Conservation (phyloP, 1,139 yeast genomes). For the Kodamaea sp. region DNA sequence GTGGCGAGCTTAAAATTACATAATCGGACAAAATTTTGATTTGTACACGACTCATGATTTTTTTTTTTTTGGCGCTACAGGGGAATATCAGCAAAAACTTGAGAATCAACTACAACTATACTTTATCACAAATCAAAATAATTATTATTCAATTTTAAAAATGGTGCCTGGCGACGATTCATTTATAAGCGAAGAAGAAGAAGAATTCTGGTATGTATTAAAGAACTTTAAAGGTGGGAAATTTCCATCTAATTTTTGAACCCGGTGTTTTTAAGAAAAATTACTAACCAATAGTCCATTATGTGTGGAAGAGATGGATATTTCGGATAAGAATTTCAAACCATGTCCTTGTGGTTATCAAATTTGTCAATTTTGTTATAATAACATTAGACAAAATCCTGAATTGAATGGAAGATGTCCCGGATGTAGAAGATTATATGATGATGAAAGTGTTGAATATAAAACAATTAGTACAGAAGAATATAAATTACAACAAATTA, state of each 20-base stretch:
- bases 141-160: conserved; percentile 1
- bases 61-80: conserved; percentile 1
- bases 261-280: neutral
- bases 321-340: conserved; percentile 90
- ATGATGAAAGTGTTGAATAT: conserved; percentile 89
- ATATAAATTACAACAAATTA: conserved; percentile 70
- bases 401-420: conserved; percentile 96
- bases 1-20: neutral
- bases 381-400: conserved; percentile 92
- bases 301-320: conserved; percentile 96
- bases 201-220: conserved; percentile 61
- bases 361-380: conserved; percentile 96
- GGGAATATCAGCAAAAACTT: neutral
- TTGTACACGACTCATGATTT: conserved; percentile 2
- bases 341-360: conserved; percentile 99
- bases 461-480: conserved; percentile 82
- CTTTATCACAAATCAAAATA: neutral
- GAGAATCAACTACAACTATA: neutral
- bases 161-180: conserved; percentile 38
- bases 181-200: conserved; percentile 76
- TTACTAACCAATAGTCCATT: conserved; percentile 58
- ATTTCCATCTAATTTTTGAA: neutral
- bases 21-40: neutral
- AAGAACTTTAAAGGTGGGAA: neutral
- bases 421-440: conserved; percentile 92